These are phyloP conservation scores for Themeda triandra DNA, from an alignment of 176 grass and related monocot genomes.

Conservation along the genomic window DNA sequence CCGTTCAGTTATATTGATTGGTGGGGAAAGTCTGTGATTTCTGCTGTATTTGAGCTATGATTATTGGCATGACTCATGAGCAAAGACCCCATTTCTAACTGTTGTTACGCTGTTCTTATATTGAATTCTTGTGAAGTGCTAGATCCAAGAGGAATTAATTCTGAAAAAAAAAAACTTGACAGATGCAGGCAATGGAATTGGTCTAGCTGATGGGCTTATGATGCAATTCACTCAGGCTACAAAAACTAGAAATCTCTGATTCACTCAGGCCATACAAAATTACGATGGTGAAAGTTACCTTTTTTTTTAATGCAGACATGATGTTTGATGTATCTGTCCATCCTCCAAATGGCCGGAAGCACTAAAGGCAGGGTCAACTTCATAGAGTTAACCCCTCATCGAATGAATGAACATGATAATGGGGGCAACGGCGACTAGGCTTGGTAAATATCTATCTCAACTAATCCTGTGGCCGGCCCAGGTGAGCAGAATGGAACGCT, in stretches of 20 bases:
- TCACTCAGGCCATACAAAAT: not conserved
- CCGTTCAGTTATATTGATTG: no score
- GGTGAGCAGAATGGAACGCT: conserved; percentile 20
- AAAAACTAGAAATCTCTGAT: not conserved
- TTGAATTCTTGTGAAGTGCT: not conserved
- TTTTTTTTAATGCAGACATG: not conserved
- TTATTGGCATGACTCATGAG: not conserved
- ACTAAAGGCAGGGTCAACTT: not conserved
- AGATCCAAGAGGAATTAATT: not conserved
- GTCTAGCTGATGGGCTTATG: not conserved
- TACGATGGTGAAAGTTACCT: not conserved
- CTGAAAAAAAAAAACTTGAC: not conserved
- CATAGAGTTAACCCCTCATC: not conserved
- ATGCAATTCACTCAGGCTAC: not conserved
- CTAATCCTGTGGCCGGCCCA: not conserved
- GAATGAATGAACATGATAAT: not conserved
- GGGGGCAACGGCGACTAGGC: not conserved
- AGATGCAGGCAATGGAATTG: not conserved
- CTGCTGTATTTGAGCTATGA: not conserved
- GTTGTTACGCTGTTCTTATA: not conserved
- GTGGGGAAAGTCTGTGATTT: not conserved
- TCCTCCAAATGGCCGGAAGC: not conserved
- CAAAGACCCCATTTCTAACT: not conserved
- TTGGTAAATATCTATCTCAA: conserved; percentile 25
- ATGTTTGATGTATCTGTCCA: not conserved